Conservation (phyloP, 73 alveolate species). For the Paraurostyla sp. region DNA sequence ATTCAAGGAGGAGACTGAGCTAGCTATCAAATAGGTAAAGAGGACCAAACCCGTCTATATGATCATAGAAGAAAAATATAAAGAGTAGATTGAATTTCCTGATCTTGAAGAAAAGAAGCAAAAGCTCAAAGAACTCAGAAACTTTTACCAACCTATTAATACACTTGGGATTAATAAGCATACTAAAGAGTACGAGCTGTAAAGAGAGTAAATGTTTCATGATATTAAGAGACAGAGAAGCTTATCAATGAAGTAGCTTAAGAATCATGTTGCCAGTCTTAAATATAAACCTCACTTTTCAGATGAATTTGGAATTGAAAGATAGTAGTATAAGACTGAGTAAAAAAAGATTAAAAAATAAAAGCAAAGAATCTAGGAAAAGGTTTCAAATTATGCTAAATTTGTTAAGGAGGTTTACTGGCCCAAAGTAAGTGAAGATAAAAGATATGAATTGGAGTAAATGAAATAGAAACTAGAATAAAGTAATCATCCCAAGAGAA, state of each 20-base stretch:
- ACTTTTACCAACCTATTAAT: slow-evolving; percentile 62
- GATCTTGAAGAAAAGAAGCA: slow-evolving; percentile 72
- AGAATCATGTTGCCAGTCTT: slow-evolving; percentile 23
- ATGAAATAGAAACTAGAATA: not conserved
- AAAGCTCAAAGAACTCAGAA: slow-evolving; percentile 69
- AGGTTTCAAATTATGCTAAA: slow-evolving; percentile 65
- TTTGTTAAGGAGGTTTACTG: slow-evolving; percentile 76
- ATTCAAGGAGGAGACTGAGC: slow-evolving; percentile 33
- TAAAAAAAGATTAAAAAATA: slow-evolving; percentile 20
- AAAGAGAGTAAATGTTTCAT: not conserved
- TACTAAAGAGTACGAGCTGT: not conserved
- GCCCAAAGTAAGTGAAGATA: slow-evolving; percentile 61
- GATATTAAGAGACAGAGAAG: slow-evolving; percentile 25
- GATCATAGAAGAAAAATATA: slow-evolving; percentile 65
- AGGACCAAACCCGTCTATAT: slow-evolving; percentile 59
- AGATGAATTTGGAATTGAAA: slow-evolving; percentile 5
- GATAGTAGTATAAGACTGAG: not conserved
- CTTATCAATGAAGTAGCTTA: not conserved
- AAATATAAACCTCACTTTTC: slow-evolving; percentile 39
- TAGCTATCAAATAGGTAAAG: slow-evolving; percentile 25
- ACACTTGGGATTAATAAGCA: slow-evolving; percentile 8
- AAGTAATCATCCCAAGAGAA: not conserved
- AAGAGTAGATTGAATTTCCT: slow-evolving; percentile 73
- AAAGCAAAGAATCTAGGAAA: slow-evolving; percentile 57
- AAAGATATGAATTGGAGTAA: slow-evolving; percentile 47